Evolutionary conservation across 495 filamentous ascomycete genomes (phyloP), one percentile per base, ranked within the genome.

Genomic region (Podospora didyma): DNA sequence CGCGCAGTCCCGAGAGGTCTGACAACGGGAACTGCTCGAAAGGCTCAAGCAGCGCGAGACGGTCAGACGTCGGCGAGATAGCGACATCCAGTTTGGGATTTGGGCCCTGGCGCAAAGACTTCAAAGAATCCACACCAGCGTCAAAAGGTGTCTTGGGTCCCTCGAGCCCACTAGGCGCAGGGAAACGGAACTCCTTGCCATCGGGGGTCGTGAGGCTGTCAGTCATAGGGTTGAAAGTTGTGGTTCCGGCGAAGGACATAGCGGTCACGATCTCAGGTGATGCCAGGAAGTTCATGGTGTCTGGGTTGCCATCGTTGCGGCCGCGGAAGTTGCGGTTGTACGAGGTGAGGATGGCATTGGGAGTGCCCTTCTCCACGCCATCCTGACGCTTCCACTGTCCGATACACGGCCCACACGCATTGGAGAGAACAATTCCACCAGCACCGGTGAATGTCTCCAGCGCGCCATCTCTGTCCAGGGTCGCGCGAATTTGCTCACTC

Each of bases 261-360:
- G 94, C 93, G 1, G 94, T 98, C 58, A 98, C 95, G 35, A 98
- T 82, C 70, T 98, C 94, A 3, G 94, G 94, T 2, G 90, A 94
- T 12, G 94, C 92, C 37, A 98, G 83, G 79, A 98, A 98, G 79
- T 97, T 97, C 93, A 97, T 96, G 31, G 94, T 98, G 20, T 85
- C 82, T 11, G 88, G 86, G 77, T 97, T 97, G 59, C 94, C 94
- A 66, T 98, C 94, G 69, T 98, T 98, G 52, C 94, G 89, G 53
- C 90, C 93, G 57, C 87, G 90, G 81, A 98, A 98, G 75, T 98
- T 98, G 58, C 94, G 88, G 82, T 98, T 98, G 75, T 97, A 98
- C 7, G 90, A 96, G 26, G 90, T 93, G 70, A 98, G 83, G 64
- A 98, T 97, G 48, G 94, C 94, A 65, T 98, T 97, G n/a, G 79